These are phyloP conservation scores for Malus asiatica DNA, from an alignment of 306 rosid genomes.

Conservation along the genomic window DNA sequence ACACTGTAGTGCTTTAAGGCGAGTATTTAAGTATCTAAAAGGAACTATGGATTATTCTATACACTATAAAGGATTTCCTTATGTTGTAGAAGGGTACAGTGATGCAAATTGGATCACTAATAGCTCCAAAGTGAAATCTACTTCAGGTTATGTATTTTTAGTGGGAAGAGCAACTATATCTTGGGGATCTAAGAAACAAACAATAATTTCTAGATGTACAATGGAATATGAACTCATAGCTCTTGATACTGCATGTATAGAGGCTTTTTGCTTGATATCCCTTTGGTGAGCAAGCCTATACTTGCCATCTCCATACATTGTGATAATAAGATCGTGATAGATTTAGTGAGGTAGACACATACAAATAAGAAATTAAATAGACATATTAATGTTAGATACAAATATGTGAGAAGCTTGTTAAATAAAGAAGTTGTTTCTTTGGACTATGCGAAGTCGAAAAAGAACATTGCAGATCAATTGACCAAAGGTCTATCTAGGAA, in stretches of 20 bases:
- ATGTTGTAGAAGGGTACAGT: not conserved
- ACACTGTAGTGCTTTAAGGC: not conserved
- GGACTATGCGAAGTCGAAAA: not conserved
- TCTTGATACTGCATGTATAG: not conserved
- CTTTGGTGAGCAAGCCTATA: not conserved
- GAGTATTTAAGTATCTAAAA: not conserved
- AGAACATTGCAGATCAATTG: not conserved
- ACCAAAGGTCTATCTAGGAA: not conserved
- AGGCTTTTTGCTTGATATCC: not conserved
- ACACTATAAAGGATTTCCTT: not conserved
- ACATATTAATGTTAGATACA: not conserved
- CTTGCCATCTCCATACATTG: not conserved
- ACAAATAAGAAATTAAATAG: not conserved
- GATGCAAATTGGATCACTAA: not conserved
- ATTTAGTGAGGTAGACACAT: not conserved
- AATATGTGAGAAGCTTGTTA: not conserved
- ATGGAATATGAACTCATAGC: not conserved
- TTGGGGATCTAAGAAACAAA: not conserved
- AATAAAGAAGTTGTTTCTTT: not conserved
- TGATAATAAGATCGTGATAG: not conserved
- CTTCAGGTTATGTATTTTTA: not conserved
- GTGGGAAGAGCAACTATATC: not conserved
- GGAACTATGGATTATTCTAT: not conserved
- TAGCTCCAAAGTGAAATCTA: not conserved
- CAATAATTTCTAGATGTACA: not conserved